Base-by-base conservation (phyloP, 2,329 filamentous ascomycete species). In the Tolypocladium paradoxum region DNA sequence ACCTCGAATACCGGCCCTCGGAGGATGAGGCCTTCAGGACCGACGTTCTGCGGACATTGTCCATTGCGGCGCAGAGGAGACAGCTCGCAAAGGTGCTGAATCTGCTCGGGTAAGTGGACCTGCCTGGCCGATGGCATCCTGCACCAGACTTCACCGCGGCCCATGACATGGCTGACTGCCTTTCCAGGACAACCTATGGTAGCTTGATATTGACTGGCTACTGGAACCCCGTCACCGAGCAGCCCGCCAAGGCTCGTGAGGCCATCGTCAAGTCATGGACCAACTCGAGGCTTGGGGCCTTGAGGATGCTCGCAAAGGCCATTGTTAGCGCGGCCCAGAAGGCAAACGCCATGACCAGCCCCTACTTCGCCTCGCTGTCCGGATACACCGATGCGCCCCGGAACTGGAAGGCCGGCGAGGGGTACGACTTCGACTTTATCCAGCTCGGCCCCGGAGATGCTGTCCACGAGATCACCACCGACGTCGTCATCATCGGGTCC, bases 401-500 rank as follows among this genome's bases (percentile, higher is more conserved):
- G 2, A 66, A 73, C 56, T 81, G 78, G 72, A 70, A 70, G 48
- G 70, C 77, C 0, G 76, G 73, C 2, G 69, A 75, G 37, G 73
- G 73, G 4, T 81, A 77, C 55, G 70, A 78, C 36, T 88, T 79
- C 62, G 65, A 74, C 0, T 88, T 88, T 60, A 62, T 86, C 47
- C 82, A 87, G 62, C 73, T 85, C 58, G 67, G 64, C 2, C 51
- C 62, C 2, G 65, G 63, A 6, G 57, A 60, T n/a, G 58, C 62
- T 5, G 73, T 81, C 0, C 81, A 84, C 57, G 75, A 76, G 3
- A 71, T 95, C 38, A 82, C 90, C 52, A 85, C 87, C 0, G 92
- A 96, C 66, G 82, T 95, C 1, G 82, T 95, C 40, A 83, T 96
- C 54, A 78, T 96, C 22, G 91, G 91, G 2, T 93, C 88, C 37